Percentiles rank a stretch among this genome's conserved stretches.
Conservation (phyloP, 805 yeast species). For the Candida multigemmis region DNA sequence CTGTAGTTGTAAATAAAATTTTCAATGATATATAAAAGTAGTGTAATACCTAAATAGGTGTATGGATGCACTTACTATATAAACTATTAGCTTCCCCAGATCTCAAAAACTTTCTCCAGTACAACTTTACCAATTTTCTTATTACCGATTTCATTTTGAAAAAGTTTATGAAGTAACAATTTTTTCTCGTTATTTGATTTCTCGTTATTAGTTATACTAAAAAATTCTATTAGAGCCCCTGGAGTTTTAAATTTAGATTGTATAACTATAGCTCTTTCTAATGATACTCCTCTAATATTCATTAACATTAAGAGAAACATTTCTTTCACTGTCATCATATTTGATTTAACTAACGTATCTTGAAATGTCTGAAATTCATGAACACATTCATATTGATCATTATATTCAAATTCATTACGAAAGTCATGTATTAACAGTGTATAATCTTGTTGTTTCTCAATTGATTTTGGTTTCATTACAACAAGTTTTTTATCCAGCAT, state of each 20-base stretch:
- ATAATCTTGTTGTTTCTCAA: slow-evolving; percentile 46
- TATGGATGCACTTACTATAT: too few species aligned
- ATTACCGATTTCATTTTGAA: slow-evolving; percentile 37
- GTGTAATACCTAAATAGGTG: slow-evolving; percentile 1
- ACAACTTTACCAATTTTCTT: slow-evolving; percentile 43
- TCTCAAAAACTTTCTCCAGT: slow-evolving; percentile 43
- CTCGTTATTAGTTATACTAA: slow-evolving; percentile 12
- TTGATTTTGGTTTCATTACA: slow-evolving; percentile 42
- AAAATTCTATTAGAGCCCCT: slow-evolving; percentile 42
- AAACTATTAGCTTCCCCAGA: slow-evolving; percentile 39
- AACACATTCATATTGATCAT: slow-evolving; percentile 22
- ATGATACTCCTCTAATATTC: slow-evolving; percentile 71
- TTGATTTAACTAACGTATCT: slow-evolving; percentile 59
- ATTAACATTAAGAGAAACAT: slow-evolving; percentile 67
- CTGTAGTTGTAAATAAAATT: too few species aligned
- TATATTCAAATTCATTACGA: slow-evolving; percentile 32
- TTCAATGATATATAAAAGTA: too few species aligned
- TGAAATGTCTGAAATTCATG: slow-evolving; percentile 40
- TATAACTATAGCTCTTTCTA: slow-evolving; percentile 76
- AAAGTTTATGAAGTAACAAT: slow-evolving; percentile 15
- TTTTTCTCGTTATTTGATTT: slow-evolving; percentile 17
- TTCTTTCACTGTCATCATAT: slow-evolving; percentile 64
- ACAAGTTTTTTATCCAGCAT: slow-evolving; percentile 26
- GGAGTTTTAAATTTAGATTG: slow-evolving; percentile 73
- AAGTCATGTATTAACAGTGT: slow-evolving; percentile 30